Base-by-base conservation (phyloP, 2,329 filamentous ascomycete genomes). In the Uncinocarpus reesii region DNA sequence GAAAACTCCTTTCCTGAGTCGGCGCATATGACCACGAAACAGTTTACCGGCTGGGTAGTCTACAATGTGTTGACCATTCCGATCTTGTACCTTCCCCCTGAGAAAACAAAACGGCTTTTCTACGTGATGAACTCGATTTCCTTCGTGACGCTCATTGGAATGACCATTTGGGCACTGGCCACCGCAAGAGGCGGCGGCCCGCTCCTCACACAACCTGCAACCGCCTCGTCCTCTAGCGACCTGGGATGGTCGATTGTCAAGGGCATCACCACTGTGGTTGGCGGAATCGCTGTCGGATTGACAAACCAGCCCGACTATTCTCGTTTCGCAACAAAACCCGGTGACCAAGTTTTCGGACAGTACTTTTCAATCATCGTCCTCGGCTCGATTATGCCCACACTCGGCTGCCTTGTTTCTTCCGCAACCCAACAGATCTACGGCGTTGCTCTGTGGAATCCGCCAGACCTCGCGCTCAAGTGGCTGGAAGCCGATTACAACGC, bases 241-340 rank as follows among this genome's bases (percentile, higher is more conserved):
- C 26, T 69, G 1, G 65, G 62, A 11, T 70, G 66, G 65, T 57
- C 60, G 23, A 62, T 65, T 28, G 55, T 69, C 35, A 56, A 62
- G 26, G 68, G 66, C 7, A 62, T 71, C 40, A 70, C 66, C 8
- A 65, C 65, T 0, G 62, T 66, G 4, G 67, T 73, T 16, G 71
- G 71, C 3, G 59, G 62, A 21, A 71, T 71, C 42, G 66, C 69
- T 4, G 67, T 69, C 3, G 71, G 70, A 2, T 24, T 42, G 16
- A 42, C 58, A 71, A 29, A 65, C 66, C 11, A 75, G 72, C 53
- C 70, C 70, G 70, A 73, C 57, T 72, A 67, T 54, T 64, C 68
- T 2, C 65, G 71, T 5, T 47, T 47, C 18, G 44, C 44, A 31
- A 42, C 60, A 4, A 56, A 58, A 13, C 69, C 67, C 4, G 60